Evolutionary conservation across 768 basidiomycete genomes (phyloP).

Genomic region (Pleurotus sapidus): DNA sequence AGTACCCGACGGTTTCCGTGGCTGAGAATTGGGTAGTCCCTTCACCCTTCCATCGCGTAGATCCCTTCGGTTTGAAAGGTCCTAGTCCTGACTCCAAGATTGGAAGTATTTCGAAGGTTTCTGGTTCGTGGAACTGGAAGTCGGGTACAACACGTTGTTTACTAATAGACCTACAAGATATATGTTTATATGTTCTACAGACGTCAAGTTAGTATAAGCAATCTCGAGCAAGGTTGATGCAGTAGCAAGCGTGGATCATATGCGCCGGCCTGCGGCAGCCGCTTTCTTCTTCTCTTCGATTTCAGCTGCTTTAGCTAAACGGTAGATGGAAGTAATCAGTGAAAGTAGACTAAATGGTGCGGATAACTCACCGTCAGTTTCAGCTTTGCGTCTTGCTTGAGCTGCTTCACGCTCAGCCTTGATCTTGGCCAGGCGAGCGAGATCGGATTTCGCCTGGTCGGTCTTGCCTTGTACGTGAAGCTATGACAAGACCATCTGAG

Average conservation of each 20-base stretch:
- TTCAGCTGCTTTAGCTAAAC: constrained; percentile 62
- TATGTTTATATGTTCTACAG: neutral
- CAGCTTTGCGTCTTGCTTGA: constrained; percentile 84
- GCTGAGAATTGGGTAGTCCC: no score
- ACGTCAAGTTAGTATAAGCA: neutral
- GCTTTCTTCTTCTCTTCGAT: constrained; percentile 58
- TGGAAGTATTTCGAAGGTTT: no score
- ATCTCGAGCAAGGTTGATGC: neutral
- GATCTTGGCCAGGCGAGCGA: constrained; percentile 83
- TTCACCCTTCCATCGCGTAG: no score
- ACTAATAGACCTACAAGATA: no score
- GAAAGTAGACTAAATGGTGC: neutral
- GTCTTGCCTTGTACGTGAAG: constrained; percentile 84
- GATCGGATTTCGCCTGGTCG: constrained; percentile 83
- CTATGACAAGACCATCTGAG: constrained; percentile 28
- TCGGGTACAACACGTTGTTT: no score
- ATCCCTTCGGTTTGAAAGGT: no score
- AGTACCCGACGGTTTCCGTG: no score
- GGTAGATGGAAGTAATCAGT: neutral
- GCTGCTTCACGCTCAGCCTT: constrained; percentile 86
- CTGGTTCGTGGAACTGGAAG: no score
- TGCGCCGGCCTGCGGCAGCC: constrained; percentile 23
- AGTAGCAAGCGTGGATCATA: constrained; percentile 11
- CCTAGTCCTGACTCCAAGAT: no score
- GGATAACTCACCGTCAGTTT: constrained; percentile 66